Percentiles rank a stretch among this genome's conserved stretches.
Evolutionary conservation across 768 basidiomycete species (phyloP).

Genomic region (Krasilnikovozyma curviuscula): DNA sequence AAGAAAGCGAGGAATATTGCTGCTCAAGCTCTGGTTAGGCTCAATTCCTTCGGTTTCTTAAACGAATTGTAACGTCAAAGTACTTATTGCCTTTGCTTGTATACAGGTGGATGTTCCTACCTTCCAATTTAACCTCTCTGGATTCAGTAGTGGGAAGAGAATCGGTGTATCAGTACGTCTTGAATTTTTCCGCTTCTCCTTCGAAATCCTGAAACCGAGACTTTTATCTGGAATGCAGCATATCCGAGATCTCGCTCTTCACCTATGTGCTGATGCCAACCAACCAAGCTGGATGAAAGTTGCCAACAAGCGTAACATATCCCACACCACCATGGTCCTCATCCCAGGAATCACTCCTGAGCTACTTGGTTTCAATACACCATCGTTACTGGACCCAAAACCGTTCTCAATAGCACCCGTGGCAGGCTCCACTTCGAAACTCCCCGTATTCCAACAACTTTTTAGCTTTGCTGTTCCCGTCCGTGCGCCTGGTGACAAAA

Average conservation of each 20-base stretch:
- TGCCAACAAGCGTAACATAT: conserved; percentile 56
- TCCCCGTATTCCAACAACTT: conserved; percentile 45
- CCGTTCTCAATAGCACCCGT: conserved; percentile 37
- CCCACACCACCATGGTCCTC: conserved; percentile 59
- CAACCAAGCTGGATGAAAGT: conserved; percentile 70
- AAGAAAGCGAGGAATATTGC: too few species aligned
- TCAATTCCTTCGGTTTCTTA: too few species aligned
- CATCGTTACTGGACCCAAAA: conserved; percentile 37
- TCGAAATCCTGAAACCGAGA: background rate
- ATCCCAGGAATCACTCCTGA: conserved; percentile 64
- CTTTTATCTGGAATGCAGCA: conserved; percentile 37
- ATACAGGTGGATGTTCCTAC: conserved; percentile 1
- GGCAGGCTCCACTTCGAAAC: background rate
- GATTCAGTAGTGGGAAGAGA: conserved; percentile 57
- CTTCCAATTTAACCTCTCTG: conserved; percentile 63
- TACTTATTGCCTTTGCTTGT: too few species aligned
- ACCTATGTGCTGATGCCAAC: conserved; percentile 62
- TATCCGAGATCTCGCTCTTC: conserved; percentile 64
- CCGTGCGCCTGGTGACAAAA: conserved; percentile 72
- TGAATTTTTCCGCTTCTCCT: background rate
- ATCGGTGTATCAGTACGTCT: conserved; percentile 58
- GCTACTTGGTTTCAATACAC: conserved; percentile 45
- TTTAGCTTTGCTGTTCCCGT: conserved; percentile 91
- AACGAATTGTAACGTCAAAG: too few species aligned
- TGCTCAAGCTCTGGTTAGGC: too few species aligned